Evolutionary conservation across 2,329 filamentous ascomycete species (phyloP), one percentile per base, ranked within the genome.

Genomic region (Madurella fahalii): DNA sequence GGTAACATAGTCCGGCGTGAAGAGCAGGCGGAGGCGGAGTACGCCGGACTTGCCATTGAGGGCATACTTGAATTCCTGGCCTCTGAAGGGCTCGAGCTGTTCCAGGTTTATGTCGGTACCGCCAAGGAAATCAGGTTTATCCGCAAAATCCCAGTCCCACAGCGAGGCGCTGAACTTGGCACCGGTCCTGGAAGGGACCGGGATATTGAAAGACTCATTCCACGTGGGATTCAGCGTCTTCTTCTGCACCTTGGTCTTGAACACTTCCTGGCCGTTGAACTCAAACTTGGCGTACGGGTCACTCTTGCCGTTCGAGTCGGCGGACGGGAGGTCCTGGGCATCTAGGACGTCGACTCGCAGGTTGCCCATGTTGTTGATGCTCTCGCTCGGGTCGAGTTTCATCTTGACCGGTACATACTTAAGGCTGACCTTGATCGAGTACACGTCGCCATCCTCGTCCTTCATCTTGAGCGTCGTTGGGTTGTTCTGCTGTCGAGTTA

Each of bases 281-380:
- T 89, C 84, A 69, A 99, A 99, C 67, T 93, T 93, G 81, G 89
- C 95, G 77, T 93, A 99, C 4, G 94, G 94, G 67, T 99, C 94
- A 65, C 91, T 96, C 80, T 88, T 97, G 63, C 94, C 94, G 68
- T 99, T 99, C 34, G 91, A 86, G 67, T 99, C 94, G 30, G 93
- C 93, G 1, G 94, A 86, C 8, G 94, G 94, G n/a, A 99, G 81
- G 56, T 96, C 86, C 9, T 82, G 76, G 16, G 86, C 94, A 69
- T 96, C 91, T 39, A 97, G 76, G 16, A 99, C 81, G 65, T 97
- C 91, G n/a, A 99, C 90, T 17, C 92, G 89, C 18, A 99, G 84
- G 55, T 85, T 92, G 56, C 94, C 94, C 84, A 96, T 95, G 73
- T 99, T 99, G 82, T 96, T 97, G 78, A 99, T 96, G 67, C 91